Base-by-base conservation (phyloP, 2,329 filamentous ascomycete genomes). In the Emericellopsis atlantica region DNA sequence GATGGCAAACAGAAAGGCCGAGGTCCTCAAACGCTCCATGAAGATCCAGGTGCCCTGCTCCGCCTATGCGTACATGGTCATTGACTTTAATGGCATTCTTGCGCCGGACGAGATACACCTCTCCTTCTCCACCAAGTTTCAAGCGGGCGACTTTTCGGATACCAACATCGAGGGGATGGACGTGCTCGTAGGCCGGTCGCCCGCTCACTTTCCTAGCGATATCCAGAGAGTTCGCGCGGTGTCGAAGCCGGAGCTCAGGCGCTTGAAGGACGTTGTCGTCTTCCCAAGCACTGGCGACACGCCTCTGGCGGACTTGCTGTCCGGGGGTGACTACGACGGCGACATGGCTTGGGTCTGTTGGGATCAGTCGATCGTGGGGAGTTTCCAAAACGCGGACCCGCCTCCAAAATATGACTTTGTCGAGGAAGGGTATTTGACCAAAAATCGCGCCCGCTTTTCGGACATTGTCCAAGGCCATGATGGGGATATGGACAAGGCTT, bases 251-350 rank as follows among this genome's bases (percentile, higher is more conserved):
- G 68, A 78, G 34, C 61, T 90, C 0, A 73, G 79, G 4, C 72
- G 75, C 3, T 58, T 95, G 0, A 82, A 82, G 45, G 82, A 95
- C 49, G 79, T 95, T 1, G 69, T 92, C 12, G 71, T 95, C 0
- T 95, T 96, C 48, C 69, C 84, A 0, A 67, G 65, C 0, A 73
- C 70, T 44, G 83, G 83, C 0, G 53, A 69, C 22, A 62, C 60
- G 1, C 74, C 84, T 0, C 66, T 88, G 0, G 85, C 84, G 0
- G 72, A 76, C 8, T 79, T 80, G 49, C 64, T 90, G 0, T 85
- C 83, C 1, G 85, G 85, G 0, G 85, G 85, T 0, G 85, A 90
- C 51, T 90, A 88, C 46, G 84, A 90, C 48, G 85, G 85, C 0
- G 85, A 92, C 46, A 70, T 64, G n/a, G 75, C 83, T 5, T 89